Evolutionary conservation across 2,329 filamentous ascomycete species (phyloP).

Genomic region (Calonectria hawksworthii): DNA sequence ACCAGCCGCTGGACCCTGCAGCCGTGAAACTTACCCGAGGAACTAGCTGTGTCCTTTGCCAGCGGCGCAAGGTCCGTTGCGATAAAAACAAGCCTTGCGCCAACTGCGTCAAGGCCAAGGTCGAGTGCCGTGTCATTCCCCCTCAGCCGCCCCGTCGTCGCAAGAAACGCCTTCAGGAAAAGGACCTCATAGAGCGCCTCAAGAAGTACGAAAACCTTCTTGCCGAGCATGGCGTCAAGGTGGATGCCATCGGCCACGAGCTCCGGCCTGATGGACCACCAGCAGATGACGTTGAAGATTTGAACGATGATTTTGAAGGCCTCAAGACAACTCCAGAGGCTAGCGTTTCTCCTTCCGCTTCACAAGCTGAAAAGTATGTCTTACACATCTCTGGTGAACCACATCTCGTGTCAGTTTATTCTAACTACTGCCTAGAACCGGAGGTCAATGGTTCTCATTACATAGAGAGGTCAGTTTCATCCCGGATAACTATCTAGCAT

Average conservation of each 20-base stretch:
- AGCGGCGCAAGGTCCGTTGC: slow-evolving; percentile 82
- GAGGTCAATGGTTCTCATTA: slow-evolving; percentile 62
- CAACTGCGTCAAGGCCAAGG: slow-evolving; percentile 74
- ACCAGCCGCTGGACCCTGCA: slow-evolving; percentile 54
- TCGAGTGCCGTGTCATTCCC: slow-evolving; percentile 72
- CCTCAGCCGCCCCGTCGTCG: slow-evolving; percentile 69
- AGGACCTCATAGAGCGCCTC: slow-evolving; percentile 78
- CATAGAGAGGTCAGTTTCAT: slow-evolving; percentile 63
- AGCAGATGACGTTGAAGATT: slow-evolving; percentile 67
- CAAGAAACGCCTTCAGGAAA: slow-evolving; percentile 77
- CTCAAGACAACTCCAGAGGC: slow-evolving; percentile 67
- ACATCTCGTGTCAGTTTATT: not conserved
- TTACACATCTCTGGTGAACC: not conserved
- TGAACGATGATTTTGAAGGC: slow-evolving; percentile 69
- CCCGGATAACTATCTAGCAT: no score
- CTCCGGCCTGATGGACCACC: slow-evolving; percentile 46
- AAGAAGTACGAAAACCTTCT: slow-evolving; percentile 77
- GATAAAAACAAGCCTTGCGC: slow-evolving; percentile 80
- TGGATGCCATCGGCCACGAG: slow-evolving; percentile 74
- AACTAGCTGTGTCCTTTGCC: slow-evolving; percentile 79
- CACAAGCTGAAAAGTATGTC: slow-evolving; percentile 47
- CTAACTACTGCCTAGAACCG: slow-evolving; percentile 34
- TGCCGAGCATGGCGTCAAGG: slow-evolving; percentile 75
- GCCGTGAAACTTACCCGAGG: slow-evolving; percentile 70
- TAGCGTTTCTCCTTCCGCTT: slow-evolving; percentile 52